Evolutionary conservation across 2,329 filamentous ascomycete genomes (phyloP), one percentile per base, ranked within the genome.

Genomic region (Arachnomyces sp.): DNA sequence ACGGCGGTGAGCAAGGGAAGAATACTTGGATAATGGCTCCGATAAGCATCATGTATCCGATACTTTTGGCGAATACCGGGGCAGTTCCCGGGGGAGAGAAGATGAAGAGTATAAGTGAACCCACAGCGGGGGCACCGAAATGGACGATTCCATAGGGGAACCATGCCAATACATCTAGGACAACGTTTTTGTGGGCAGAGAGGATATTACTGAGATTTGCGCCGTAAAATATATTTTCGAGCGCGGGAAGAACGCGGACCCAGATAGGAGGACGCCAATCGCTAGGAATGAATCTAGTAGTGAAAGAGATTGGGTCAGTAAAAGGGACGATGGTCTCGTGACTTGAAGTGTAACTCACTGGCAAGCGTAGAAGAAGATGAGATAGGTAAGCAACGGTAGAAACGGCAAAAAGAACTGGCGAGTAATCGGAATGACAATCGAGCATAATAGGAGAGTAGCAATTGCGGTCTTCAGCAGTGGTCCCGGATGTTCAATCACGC

Each of bases 151-250:
- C 90, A 57, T 96, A 96, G 2, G 90, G 89, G 15, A 96, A 66
- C 89, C 89, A 95, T 12, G 90, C 90, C 40, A 95, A 69, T 40
- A 96, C 71, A 58, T 95, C 89, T 42, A 95, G 77, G 36, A 86
- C 71, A 5, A 83, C 77, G 63, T 84, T 81, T 55, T 90, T 85
- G 67, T 94, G 86, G 34, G 86, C 86, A 11, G 89, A 94, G 40
- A 96, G 77, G 55, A 95, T 93, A 63, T 94, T 95, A 68, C 87
- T 94, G 43, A 95, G 74, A 65, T 95, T 95, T 47, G 89, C 88
- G 52, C 90, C 90, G 59, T 95, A 96, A 28, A 96, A 74, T 47
- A 96, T 92, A 63, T 96, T 95, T 67, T 96, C 90, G 48, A 96
- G 77, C 13, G 90, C 87, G 3, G 90, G 90, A 28, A 96, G 76